A percentile compares a stretch with the other conserved stretches of the same genome.
phyloP scores from a whole-genome alignment of 2,329 filamentous ascomycete species.

The Tolypocladium amazonense region DNA sequence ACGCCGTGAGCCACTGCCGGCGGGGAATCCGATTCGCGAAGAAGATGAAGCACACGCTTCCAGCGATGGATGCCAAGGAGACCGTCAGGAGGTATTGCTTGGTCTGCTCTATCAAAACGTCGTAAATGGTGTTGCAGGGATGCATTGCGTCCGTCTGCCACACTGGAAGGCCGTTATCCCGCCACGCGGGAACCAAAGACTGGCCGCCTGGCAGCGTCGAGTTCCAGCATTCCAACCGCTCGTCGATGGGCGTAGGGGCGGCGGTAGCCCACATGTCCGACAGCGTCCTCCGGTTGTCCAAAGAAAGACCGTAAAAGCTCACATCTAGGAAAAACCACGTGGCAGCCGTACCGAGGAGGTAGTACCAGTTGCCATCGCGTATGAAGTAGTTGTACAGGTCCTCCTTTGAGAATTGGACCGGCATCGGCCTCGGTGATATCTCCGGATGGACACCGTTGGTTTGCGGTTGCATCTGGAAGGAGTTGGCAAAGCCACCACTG shows the following conservation, averaged over 20 bases:
- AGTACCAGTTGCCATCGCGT: conserved; percentile 23
- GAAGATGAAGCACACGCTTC: conserved; percentile 36
- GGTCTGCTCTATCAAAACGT: conserved; percentile 38
- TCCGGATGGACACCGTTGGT: conserved; percentile 16
- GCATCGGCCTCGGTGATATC: conserved; percentile 25
- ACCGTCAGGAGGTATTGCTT: conserved; percentile 43
- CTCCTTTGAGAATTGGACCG: conserved; percentile 35
- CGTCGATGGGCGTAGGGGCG: conserved; percentile 19
- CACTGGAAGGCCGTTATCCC: conserved; percentile 25
- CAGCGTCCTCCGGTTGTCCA: conserved; percentile 30
- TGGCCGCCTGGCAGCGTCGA: conserved; percentile 30
- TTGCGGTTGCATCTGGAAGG: conserved; percentile 10
- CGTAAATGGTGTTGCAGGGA: conserved; percentile 41
- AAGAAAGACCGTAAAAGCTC: conserved; percentile 41
- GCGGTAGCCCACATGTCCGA: conserved; percentile 28
- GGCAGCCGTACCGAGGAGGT: conserved; percentile 29
- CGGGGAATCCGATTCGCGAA: conserved; percentile 36
- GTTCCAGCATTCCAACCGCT: conserved; percentile 34
- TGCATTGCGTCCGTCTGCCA: conserved; percentile 39
- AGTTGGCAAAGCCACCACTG: conserved; percentile 8
- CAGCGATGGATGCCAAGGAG: conserved; percentile 38
- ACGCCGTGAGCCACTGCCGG: conserved; percentile 37
- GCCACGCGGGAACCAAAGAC: conserved; percentile 33
- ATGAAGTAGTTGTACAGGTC: conserved; percentile 42
- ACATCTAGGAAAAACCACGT: conserved; percentile 45